phyloP scores from a whole-genome alignment of 2,329 filamentous ascomycete species.

The Microcyclosporella mali region DNA sequence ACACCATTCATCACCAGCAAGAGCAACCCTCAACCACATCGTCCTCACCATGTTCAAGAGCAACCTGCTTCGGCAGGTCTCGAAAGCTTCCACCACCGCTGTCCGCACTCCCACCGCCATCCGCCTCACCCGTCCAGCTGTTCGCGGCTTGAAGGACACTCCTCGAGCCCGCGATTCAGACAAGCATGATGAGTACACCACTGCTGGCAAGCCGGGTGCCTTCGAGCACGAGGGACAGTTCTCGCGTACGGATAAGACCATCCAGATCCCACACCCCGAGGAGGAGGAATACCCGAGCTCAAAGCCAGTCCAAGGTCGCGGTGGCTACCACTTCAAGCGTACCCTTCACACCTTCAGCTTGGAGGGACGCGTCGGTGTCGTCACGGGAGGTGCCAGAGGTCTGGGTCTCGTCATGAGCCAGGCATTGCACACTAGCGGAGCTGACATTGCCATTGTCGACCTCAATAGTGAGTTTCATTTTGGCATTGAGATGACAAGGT shows the following conservation, averaged over 20 bases:
- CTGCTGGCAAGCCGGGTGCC: conserved; percentile 30
- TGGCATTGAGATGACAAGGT: too few relatives aligned
- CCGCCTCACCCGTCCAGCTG: conserved; percentile 17
- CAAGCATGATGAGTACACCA: conserved; percentile 28
- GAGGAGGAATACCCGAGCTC: conserved; percentile 71
- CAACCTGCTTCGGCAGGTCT: conserved; percentile 29
- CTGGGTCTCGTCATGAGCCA: conserved; percentile 90
- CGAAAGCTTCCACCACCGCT: conserved; percentile 28
- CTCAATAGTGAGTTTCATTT: conserved; percentile 66
- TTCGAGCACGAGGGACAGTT: conserved; percentile 57
- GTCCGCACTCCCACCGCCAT: conserved; percentile 20
- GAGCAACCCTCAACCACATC: not conserved
- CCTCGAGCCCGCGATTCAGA: conserved; percentile 18
- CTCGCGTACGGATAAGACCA: conserved; percentile 72
- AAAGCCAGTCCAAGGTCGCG: conserved; percentile 65
- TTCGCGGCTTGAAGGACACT: conserved; percentile 19
- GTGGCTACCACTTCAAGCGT: conserved; percentile 75
- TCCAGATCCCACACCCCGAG: conserved; percentile 72
- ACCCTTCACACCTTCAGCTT: conserved; percentile 83
- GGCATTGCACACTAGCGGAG: conserved; percentile 80
- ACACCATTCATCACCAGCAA: not conserved
- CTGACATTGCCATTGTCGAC: conserved; percentile 86
- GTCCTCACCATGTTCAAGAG: conserved; percentile 27
- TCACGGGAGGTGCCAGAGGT: conserved; percentile 86
- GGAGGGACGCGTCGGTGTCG: conserved; percentile 72